These are phyloP conservation scores for Heritiera littoralis DNA, from an alignment of 345 rosid genomes.

Conservation along the genomic window DNA sequence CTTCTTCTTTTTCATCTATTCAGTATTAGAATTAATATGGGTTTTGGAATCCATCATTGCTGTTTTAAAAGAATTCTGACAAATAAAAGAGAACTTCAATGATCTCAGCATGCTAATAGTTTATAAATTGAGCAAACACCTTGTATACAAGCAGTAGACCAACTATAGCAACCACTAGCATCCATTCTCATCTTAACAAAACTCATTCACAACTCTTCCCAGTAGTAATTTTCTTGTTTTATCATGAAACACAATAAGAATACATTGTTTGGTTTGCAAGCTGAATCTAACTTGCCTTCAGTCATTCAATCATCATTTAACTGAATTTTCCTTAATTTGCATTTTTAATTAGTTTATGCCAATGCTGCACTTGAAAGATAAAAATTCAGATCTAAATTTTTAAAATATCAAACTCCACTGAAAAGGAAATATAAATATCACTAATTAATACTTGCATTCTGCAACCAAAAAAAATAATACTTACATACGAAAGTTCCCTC, in stretches of 20 bases:
- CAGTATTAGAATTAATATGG: background rate
- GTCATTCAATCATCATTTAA: background rate
- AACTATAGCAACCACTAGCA: background rate
- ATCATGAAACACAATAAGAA: background rate
- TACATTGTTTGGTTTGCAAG: slow-evolving; percentile 8
- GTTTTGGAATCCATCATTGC: slow-evolving; percentile 12
- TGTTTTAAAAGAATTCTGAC: background rate
- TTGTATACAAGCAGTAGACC: background rate
- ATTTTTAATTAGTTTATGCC: slow-evolving; percentile 10
- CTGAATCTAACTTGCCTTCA: slow-evolving; percentile 10
- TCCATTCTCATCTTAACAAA: background rate
- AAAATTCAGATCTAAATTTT: background rate
- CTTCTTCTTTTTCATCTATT: background rate
- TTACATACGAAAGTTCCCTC: slow-evolving; percentile 15
- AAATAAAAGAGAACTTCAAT: background rate
- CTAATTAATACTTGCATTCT: background rate
- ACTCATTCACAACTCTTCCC: background rate
- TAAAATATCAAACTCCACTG: slow-evolving; percentile 15
- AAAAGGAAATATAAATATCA: background rate
- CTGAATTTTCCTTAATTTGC: background rate
- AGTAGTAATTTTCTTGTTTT: background rate
- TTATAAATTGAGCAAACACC: background rate
- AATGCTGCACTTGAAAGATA: slow-evolving; percentile 8
- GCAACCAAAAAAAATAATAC: background rate
- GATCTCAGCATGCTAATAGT: background rate